A percentile compares a stretch with the other conserved stretches of the same genome.
phyloP scores from a whole-genome alignment of 2,329 filamentous ascomycete species.

The Diaporthe nobilis region DNA sequence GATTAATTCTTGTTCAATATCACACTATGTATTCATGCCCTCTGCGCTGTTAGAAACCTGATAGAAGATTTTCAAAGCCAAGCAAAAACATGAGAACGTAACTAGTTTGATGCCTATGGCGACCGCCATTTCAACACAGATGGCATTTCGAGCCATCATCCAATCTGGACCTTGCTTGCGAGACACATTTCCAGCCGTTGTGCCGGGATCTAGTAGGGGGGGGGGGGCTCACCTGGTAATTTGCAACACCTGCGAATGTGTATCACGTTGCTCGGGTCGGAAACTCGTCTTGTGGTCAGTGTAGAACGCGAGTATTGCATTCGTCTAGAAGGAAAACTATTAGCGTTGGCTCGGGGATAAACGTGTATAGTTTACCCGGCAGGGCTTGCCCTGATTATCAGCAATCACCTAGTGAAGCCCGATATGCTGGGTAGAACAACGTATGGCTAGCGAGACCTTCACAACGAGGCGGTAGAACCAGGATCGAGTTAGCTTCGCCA shows the following conservation, averaged over 20 bases:
- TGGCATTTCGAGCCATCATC: conserved; percentile 1
- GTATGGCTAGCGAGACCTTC: neutral
- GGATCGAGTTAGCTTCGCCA: neutral
- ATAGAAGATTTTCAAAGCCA: neutral
- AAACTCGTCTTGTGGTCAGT: too few species aligned
- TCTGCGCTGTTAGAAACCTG: neutral
- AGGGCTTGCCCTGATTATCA: neutral
- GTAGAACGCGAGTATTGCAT: neutral
- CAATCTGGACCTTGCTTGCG: neutral
- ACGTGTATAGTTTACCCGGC: neutral
- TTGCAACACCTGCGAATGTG: neutral
- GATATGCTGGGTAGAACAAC: neutral
- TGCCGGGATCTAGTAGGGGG: neutral
- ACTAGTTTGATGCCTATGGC: neutral
- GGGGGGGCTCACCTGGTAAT: neutral
- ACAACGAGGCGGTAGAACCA: neutral
- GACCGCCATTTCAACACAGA: neutral
- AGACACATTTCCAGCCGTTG: neutral
- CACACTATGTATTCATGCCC: too few species aligned
- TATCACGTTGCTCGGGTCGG: neutral
- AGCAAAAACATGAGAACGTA: neutral
- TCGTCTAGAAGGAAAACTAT: neutral
- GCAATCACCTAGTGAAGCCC: too few species aligned
- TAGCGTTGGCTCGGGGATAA: neutral
- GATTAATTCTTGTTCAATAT: neutral